phyloP scores from a whole-genome alignment of 148 eudicot species.

The Vaccinium darrowii region DNA sequence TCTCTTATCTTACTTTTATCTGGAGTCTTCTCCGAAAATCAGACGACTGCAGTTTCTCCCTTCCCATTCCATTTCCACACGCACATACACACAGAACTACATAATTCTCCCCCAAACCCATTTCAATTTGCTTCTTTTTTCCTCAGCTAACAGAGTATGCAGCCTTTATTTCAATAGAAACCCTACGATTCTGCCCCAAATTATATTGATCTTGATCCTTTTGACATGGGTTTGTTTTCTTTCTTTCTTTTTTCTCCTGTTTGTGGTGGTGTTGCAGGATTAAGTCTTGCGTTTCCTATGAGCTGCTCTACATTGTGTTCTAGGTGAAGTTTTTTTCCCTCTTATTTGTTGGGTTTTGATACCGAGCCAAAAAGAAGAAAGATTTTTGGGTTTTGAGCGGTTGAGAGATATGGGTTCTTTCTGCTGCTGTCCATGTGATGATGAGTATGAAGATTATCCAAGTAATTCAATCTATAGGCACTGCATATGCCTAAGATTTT shows the following conservation, averaged over 20 bases:
- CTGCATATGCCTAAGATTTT: conserved; percentile 26
- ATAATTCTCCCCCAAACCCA: not conserved
- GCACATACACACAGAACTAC: not conserved
- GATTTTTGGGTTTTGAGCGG: not conserved
- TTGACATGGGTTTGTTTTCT: not conserved
- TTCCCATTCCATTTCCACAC: not conserved
- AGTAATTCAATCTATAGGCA: conserved; percentile 20
- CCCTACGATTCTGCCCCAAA: not conserved
- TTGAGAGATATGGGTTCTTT: conserved; percentile 18
- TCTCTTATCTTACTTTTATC: not conserved
- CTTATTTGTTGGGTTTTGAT: not conserved
- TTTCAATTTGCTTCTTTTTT: not conserved
- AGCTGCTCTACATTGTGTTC: conserved; percentile 4
- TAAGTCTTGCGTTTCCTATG: not conserved
- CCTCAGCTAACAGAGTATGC: not conserved
- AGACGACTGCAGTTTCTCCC: not conserved
- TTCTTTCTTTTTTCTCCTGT: not conserved
- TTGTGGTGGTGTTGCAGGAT: not conserved
- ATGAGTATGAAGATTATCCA: conserved; percentile 23
- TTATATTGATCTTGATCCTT: not conserved
- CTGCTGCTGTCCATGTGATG: conserved; percentile 28
- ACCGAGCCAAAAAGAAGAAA: not conserved
- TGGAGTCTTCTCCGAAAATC: conserved; percentile 7
- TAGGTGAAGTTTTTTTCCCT: not conserved
- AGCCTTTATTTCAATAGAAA: not conserved